Conservation (phyloP, 805 yeast species). For the Metschnikowia lochheadii region DNA sequence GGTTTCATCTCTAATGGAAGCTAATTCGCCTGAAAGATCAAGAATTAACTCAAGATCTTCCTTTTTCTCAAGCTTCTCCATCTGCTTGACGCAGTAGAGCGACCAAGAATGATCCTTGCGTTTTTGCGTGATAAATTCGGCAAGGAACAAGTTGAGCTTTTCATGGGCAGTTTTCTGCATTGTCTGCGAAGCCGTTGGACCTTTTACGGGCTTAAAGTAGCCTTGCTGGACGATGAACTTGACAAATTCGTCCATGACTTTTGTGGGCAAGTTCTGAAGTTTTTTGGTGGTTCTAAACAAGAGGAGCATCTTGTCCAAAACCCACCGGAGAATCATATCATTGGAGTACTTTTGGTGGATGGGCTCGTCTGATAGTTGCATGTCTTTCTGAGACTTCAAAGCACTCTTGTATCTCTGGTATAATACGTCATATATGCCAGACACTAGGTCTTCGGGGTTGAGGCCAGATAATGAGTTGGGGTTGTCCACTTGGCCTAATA, state of each 20-base stretch:
- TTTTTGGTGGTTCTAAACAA: slow-evolving; percentile 46
- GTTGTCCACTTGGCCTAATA: slow-evolving; percentile 17
- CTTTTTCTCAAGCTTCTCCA: slow-evolving; percentile 24
- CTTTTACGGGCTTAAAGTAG: slow-evolving; percentile 30
- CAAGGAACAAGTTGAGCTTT: slow-evolving; percentile 63
- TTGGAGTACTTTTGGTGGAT: slow-evolving; percentile 20
- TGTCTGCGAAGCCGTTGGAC: slow-evolving; percentile 24
- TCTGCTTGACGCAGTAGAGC: slow-evolving; percentile 42
- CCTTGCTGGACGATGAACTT: slow-evolving; percentile 38
- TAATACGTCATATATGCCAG: slow-evolving; percentile 21
- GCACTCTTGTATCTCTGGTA: slow-evolving; percentile 23
- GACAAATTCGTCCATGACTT: slow-evolving; percentile 35
- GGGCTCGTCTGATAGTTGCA: slow-evolving; percentile 12
- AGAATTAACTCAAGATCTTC: slow-evolving; percentile 20
- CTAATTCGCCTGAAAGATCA: slow-evolving; percentile 58
- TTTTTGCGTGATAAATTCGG: slow-evolving; percentile 48
- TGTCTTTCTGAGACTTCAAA: slow-evolving; percentile 16
- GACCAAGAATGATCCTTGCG: slow-evolving; percentile 61
- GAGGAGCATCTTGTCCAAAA: slow-evolving; percentile 53
- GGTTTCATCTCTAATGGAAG: slow-evolving; percentile 45
- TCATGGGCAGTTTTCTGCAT: slow-evolving; percentile 49
- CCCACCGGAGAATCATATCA: slow-evolving; percentile 49
- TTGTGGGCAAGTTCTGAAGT: slow-evolving; percentile 14
- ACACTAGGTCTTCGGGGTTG: slow-evolving; percentile 18
- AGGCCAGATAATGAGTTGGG: slow-evolving; percentile 11